Evolutionary conservation across 2,329 filamentous ascomycete genomes (phyloP).

Genomic region (Epichloe sp.): DNA sequence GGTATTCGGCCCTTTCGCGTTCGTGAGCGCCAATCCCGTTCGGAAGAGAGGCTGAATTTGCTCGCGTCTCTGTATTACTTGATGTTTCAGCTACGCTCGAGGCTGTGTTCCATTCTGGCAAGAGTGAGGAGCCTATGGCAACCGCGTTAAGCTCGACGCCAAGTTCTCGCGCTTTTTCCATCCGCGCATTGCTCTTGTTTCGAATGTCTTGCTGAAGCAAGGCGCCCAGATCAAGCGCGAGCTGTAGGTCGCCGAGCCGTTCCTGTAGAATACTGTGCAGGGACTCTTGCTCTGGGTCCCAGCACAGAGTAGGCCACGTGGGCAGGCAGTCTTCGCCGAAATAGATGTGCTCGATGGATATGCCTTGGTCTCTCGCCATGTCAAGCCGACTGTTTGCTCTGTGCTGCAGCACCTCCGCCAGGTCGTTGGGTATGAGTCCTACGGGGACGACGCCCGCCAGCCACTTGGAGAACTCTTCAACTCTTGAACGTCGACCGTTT

Average conservation of each 20-base stretch:
- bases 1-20: not conserved
- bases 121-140: conserved; percentile 13
- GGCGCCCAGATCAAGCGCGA: conserved; percentile 9
- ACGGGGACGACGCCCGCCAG: conserved; percentile 9
- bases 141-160: conserved; percentile 12
- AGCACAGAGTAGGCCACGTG: conserved; percentile 13
- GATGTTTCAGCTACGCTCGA: too few relatives aligned
- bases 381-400: conserved; percentile 13
- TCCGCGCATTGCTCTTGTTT: conserved; percentile 13
- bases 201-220: conserved; percentile 12
- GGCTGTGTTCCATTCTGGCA: conserved; percentile 16
- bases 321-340: conserved; percentile 19
- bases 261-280: conserved; percentile 16
- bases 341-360: conserved; percentile 9
- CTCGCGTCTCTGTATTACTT: not conserved
- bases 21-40: not conserved
- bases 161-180: conserved; percentile 12
- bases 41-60: not conserved
- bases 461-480: conserved; percentile 6
- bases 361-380: conserved; percentile 9
- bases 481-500: not conserved
- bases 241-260: conserved; percentile 9
- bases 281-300: conserved; percentile 13
- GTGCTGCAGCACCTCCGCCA: conserved; percentile 11
- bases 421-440: conserved; percentile 10